A percentile compares a stretch with the other conserved stretches of the same genome.
phyloP scores from a whole-genome alignment of 371 early-diverging fungal genomes.

The Mucor plumbeus region DNA sequence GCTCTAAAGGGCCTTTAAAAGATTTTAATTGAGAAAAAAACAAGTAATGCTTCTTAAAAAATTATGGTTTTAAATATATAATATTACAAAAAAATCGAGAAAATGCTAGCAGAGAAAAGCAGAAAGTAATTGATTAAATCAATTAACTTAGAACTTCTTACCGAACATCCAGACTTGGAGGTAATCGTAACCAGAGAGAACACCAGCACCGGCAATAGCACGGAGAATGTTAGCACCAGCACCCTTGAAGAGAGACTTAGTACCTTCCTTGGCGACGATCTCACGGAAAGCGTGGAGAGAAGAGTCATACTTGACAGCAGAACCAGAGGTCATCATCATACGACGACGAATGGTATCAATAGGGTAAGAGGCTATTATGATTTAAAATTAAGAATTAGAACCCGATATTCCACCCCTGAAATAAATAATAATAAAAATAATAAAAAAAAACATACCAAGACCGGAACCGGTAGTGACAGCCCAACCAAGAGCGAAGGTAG shows the following conservation, averaged over 20 bases:
- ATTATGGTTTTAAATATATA: slow-evolving; percentile 11
- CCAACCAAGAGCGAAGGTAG: slow-evolving; percentile 72
- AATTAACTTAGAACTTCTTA: slow-evolving; percentile 47
- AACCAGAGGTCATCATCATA: slow-evolving; percentile 87
- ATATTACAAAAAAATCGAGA: slow-evolving; percentile 13
- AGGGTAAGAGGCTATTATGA: slow-evolving; percentile 72
- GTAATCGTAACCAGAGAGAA: slow-evolving; percentile 76
- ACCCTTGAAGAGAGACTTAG: slow-evolving; percentile 82
- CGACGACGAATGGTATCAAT: slow-evolving; percentile 93
- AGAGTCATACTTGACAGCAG: slow-evolving; percentile 76
- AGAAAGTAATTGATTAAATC: background rate
- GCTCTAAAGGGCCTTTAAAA: slow-evolving; percentile 12
- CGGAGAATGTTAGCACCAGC: slow-evolving; percentile 84
- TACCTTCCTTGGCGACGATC: slow-evolving; percentile 75
- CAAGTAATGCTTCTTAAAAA: slow-evolving; percentile 2
- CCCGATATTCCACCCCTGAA: background rate
- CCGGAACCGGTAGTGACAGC: slow-evolving; percentile 75
- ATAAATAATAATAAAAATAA: background rate
- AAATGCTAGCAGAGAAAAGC: background rate
- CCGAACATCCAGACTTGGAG: slow-evolving; percentile 67
- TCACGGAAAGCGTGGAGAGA: slow-evolving; percentile 70
- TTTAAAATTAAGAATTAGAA: background rate
- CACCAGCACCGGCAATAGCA: slow-evolving; percentile 82
- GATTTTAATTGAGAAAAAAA: background rate
- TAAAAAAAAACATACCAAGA: slow-evolving; percentile 39